phyloP scores from a whole-genome alignment of 1,139 yeast genomes.

The Hyphopichia wangnamkhiaoensis region DNA sequence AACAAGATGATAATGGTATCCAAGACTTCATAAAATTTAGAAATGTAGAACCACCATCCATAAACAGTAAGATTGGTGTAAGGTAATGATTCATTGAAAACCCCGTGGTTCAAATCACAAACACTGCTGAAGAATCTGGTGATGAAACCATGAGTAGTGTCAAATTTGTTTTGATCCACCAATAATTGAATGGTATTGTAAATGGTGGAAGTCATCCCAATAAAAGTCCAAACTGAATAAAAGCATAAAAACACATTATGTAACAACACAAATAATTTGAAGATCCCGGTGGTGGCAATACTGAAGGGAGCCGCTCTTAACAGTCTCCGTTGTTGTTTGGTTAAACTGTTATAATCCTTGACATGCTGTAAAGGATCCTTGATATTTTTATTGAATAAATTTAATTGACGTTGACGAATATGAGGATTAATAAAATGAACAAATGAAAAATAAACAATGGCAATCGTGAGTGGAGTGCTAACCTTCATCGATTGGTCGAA shows the following conservation, averaged over 20 bases:
- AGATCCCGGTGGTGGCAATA: constrained; percentile 46
- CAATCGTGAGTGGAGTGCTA: constrained; percentile 58
- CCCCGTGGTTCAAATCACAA: constrained; percentile 63
- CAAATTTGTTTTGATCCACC: constrained; percentile 20
- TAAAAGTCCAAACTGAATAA: constrained; percentile 72
- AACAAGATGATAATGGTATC: constrained; percentile 69
- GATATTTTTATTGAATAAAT: constrained; percentile 15
- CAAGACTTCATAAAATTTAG: constrained; percentile 72
- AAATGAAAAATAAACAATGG: constrained; percentile 56
- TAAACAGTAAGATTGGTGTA: constrained; percentile 54
- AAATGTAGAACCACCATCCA: constrained; percentile 69
- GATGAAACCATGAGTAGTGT: constrained; percentile 7
- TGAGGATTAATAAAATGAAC: constrained; percentile 58
- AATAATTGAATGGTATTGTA: constrained; percentile 34
- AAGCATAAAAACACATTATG: constrained; percentile 66
- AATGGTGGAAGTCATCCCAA: constrained; percentile 63
- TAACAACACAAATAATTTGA: constrained; percentile 57
- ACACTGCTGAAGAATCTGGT: constrained; percentile 56
- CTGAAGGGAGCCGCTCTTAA: constrained; percentile 58
- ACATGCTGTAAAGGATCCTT: constrained; percentile 5
- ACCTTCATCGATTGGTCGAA: constrained; percentile 38
- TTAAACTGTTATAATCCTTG: constrained; percentile 11
- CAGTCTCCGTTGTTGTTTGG: constrained; percentile 28
- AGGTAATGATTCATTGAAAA: constrained; percentile 43
- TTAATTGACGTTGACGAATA: constrained; percentile 37